Evolutionary conservation across 257 asterid genomes (phyloP).

Genomic region (Solanum arcanum): DNA sequence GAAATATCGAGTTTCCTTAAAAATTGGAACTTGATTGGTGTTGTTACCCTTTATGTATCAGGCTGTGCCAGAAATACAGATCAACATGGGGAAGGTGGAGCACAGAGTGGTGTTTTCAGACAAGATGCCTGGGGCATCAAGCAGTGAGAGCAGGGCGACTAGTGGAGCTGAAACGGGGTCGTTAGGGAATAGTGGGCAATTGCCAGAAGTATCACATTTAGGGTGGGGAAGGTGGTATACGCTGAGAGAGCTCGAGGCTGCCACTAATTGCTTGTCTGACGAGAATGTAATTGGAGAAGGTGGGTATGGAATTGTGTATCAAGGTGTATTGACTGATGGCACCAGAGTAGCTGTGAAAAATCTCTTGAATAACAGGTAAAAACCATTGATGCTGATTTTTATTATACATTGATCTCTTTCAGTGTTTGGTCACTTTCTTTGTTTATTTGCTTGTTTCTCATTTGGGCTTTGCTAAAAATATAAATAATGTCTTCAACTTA

Average conservation of each 20-base stretch:
- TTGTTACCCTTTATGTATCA: constrained; percentile 6
- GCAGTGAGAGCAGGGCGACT: constrained; percentile 88
- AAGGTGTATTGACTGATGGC: constrained; percentile 64
- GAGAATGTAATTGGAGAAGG: constrained; percentile 97
- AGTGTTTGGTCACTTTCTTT: background rate
- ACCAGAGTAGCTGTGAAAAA: constrained; percentile 81
- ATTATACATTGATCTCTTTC: background rate
- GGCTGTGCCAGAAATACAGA: constrained; percentile 84
- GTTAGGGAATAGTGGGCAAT: constrained; percentile 59
- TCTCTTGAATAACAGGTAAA: constrained; percentile 74
- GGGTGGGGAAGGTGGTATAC: constrained; percentile 99
- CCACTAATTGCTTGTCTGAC: constrained; percentile 77
- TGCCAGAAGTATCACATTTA: constrained; percentile 94
- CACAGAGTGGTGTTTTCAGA: constrained; percentile 93
- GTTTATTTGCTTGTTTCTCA: background rate
- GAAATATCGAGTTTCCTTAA: background rate
- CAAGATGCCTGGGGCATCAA: constrained; percentile 52
- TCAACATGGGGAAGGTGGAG: constrained; percentile 91
- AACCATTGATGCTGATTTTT: background rate
- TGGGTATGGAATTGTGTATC: constrained; percentile 89
- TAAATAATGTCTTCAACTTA: background rate
- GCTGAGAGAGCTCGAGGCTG: constrained; percentile 91
- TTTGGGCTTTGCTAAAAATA: background rate
- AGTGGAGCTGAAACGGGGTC: constrained; percentile 82
- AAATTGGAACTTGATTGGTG: background rate